Percentiles rank a stretch among this genome's conserved stretches.
phyloP scores from a whole-genome alignment of 2,329 filamentous ascomycete genomes.

The Bimuria novae-zelandiae region DNA sequence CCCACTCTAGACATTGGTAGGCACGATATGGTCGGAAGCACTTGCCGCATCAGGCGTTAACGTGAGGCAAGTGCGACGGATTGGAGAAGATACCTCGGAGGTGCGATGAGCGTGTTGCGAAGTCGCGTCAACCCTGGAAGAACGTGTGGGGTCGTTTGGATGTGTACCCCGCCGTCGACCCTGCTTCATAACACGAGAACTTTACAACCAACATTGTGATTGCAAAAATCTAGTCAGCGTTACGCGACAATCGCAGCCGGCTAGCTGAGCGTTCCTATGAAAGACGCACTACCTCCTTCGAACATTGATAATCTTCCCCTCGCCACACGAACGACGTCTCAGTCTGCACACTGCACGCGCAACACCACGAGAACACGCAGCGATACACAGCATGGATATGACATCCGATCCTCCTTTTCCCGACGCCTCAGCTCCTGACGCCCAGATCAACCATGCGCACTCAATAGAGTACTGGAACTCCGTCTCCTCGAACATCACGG shows the following conservation, averaged over 20 bases:
- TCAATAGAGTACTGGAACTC: constrained; percentile 58
- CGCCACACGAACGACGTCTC: no score
- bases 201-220: not conserved
- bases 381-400: constrained; percentile 27
- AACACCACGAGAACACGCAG: not conserved
- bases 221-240: no score
- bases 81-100: no score
- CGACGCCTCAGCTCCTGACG: constrained; percentile 41
- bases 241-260: no score
- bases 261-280: no score
- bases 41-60: constrained; percentile 27
- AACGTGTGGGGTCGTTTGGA: not conserved
- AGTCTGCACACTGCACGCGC: no score
- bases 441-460: constrained; percentile 50
- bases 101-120: no score
- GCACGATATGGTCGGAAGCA: constrained; percentile 22
- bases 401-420: constrained; percentile 25
- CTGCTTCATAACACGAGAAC: no score
- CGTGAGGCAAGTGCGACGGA: no score
- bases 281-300: no score
- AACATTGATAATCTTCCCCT: not conserved
- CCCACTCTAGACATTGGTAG: not conserved
- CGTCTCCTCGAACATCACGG: constrained; percentile 62
- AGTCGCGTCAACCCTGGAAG: no score
- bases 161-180: constrained; percentile 10